These are phyloP conservation scores for Parafenestella ontariensis DNA, from an alignment of 2,329 filamentous ascomycete species.

Conservation along the genomic window DNA sequence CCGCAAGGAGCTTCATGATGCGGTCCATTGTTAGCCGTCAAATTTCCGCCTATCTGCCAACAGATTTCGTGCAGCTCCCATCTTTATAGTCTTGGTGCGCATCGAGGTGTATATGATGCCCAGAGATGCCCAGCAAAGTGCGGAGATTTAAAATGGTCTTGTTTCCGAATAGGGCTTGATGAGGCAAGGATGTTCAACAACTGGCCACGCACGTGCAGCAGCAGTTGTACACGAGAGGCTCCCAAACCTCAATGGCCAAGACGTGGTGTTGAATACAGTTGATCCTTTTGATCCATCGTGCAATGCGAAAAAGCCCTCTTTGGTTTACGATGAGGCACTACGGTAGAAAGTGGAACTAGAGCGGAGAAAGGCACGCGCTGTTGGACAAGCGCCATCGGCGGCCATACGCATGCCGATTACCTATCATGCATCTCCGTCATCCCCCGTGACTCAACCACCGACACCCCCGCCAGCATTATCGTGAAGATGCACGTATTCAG, in stretches of 20 bases:
- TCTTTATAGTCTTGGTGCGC: conserved; percentile 9
- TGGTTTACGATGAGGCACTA: no score
- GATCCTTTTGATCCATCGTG: not conserved
- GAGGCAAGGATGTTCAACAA: conserved; percentile 13
- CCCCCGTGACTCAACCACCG: conserved; percentile 14
- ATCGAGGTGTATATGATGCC: not conserved
- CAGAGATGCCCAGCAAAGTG: conserved; percentile 4
- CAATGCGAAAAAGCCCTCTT: no score
- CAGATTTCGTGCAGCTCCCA: not conserved
- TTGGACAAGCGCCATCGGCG: not conserved
- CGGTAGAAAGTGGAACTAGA: not conserved
- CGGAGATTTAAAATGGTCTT: conserved; percentile 34
- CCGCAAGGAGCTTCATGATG: conserved; percentile 23
- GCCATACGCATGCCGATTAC: not conserved
- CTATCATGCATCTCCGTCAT: not conserved
- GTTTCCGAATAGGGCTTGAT: conserved; percentile 28
- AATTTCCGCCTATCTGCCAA: no score
- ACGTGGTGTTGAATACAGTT: no score
- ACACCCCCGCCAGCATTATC: conserved; percentile 4
- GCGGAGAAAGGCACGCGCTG: not conserved
- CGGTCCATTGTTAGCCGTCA: conserved; percentile 22
- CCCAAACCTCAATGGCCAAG: no score
- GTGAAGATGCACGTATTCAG: conserved; percentile 14
- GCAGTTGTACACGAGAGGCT: conserved; percentile 12
- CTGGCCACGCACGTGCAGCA: conserved; percentile 24